Evolutionary conservation across 2,329 filamentous ascomycete genomes (phyloP).

Genomic region (Pseudocercospora fijiensis): DNA sequence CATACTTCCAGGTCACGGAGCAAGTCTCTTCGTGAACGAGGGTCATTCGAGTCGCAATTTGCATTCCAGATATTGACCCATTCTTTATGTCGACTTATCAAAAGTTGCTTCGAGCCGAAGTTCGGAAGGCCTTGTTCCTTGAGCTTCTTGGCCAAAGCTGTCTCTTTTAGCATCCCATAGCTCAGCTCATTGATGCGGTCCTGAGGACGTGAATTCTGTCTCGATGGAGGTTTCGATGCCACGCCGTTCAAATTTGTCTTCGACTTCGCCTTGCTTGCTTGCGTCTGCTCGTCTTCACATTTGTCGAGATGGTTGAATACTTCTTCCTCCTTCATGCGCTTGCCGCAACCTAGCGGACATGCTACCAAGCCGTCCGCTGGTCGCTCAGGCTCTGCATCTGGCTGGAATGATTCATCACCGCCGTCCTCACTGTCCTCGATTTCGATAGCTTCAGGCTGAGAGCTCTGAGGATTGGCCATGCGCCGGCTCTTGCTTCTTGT

Average conservation of each 20-base stretch:
- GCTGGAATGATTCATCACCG: slow-evolving; percentile 39
- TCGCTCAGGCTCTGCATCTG: slow-evolving; percentile 35
- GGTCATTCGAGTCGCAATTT: slow-evolving; percentile 81
- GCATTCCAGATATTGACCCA: slow-evolving; percentile 97
- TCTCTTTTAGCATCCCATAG: slow-evolving; percentile 83
- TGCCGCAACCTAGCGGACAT: slow-evolving; percentile 76
- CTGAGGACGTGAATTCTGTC: slow-evolving; percentile 41
- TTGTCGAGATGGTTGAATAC: slow-evolving; percentile 81
- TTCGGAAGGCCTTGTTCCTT: slow-evolving; percentile 74
- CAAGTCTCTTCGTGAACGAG: slow-evolving; percentile 69
- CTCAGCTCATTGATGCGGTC: slow-evolving; percentile 77
- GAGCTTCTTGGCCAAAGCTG: slow-evolving; percentile 75
- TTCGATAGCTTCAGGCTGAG: slow-evolving; percentile 34
- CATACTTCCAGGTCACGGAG: slow-evolving; percentile 78
- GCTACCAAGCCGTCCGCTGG: slow-evolving; percentile 72
- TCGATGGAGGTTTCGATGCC: slow-evolving; percentile 17
- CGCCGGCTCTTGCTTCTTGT: slow-evolving; percentile 41
- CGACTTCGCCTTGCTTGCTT: slow-evolving; percentile 26
- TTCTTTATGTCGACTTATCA: slow-evolving; percentile 81
- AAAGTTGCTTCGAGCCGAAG: slow-evolving; percentile 64
- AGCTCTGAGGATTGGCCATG: slow-evolving; percentile 34
- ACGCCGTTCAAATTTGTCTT: slow-evolving; percentile 25
- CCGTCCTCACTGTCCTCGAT: slow-evolving; percentile 44
- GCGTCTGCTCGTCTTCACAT: slow-evolving; percentile 50
- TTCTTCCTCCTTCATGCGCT: slow-evolving; percentile 72